Evolutionary conservation across 2,329 filamentous ascomycete genomes (phyloP), one percentile per base, ranked within the genome.

Genomic region (Cephalotrichum gorgonifer): DNA sequence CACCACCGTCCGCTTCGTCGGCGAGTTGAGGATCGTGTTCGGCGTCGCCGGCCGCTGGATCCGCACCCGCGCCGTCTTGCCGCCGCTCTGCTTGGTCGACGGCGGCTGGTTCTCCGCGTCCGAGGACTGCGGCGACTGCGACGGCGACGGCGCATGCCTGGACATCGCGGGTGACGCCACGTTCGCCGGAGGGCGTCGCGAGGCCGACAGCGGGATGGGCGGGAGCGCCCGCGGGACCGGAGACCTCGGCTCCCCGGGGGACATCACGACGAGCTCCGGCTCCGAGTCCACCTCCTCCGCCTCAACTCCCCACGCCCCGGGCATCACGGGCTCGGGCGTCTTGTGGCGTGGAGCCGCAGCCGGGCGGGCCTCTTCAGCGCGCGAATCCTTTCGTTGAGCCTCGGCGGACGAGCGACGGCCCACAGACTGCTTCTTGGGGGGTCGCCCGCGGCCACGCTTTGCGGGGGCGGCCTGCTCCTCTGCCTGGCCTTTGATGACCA

Each of bases 61-160:
- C n/a, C 39, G 39, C 28, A 25, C 9, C 11, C n/a, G 12, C 14
- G 26, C 26, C 20, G 20, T 35, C 22, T 43, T 28, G 35, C 38
- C 23, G 48, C 14, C 14, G 28, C 22, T 72, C 47, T 76, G 77
- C 48, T 73, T 78, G 5, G 81, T 81, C 1, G 84, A 86, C 0
- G 86, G 86, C 1, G 85, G 85, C 44, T 78, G 81, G 56, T 91
- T 91, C 62, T 93, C 87, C 0, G 84, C 85, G 60, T 93, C 84
- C 0, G 86, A 90, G 1, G 85, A 84, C 56, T 88, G 85, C 0
- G 83, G 83, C 1, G 85, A 86, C 17, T 76, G 76, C 0, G 83
- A 86, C 0, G 81, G 82, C 1, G 79, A 79, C 6, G 78, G 56
- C 15, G 17, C 15, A 2, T 39, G 35, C 5, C 35, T 17, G 15